Evolutionary conservation across 2,329 filamentous ascomycete species (phyloP), one percentile per base, ranked within the genome.

Genomic region (Penicillium sp.): DNA sequence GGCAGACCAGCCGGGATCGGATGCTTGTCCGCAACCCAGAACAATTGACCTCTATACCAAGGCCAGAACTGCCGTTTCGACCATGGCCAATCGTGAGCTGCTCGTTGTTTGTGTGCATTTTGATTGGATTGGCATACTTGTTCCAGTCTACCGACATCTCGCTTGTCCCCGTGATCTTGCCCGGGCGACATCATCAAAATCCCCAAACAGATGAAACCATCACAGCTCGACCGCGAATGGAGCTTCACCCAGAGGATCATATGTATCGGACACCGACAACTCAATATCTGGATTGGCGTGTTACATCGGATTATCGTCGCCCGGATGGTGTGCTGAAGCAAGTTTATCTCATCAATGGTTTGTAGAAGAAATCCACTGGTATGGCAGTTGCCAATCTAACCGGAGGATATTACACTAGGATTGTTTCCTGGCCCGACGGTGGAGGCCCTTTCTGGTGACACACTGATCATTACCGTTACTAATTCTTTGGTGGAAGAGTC

Each of bases 241-340:
- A 63, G 34, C 65, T 80, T 13, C 75, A 76, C 57, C 78, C 78
- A 1, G 64, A 78, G 36, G 62, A 76, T 16, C 77, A 81, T 63
- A 56, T 72, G 4, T 64, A 65, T 39, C 73, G 79, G 13, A 46
- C 59, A 2, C 53, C 74, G 0, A 61, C 35, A 4, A 74, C 69
- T 7, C 65, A 70, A n/a, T 62, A 64, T 32, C 63, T 73, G 27
- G 55, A 70, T 48, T 81, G 77, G 77, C 72, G 65, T 13, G 68
- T 81, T 14, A 77, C 72, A 2, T 67, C 70, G 16, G 72, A 59
- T 1, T 34, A 63, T 27, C 64, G 70, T n/a, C 69, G 71, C 2
- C 78, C 78, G 6, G 79, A 83, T 61, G 80, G 81, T 0, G 80
- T 83, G 1, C 56, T 68, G n/a, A 81, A 81, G 59, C 59, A 62